Evolutionary conservation across 129 eudicot species (phyloP), one percentile per base, ranked within the genome.

Genomic region (Rutidosis leptorrhynchoides): DNA sequence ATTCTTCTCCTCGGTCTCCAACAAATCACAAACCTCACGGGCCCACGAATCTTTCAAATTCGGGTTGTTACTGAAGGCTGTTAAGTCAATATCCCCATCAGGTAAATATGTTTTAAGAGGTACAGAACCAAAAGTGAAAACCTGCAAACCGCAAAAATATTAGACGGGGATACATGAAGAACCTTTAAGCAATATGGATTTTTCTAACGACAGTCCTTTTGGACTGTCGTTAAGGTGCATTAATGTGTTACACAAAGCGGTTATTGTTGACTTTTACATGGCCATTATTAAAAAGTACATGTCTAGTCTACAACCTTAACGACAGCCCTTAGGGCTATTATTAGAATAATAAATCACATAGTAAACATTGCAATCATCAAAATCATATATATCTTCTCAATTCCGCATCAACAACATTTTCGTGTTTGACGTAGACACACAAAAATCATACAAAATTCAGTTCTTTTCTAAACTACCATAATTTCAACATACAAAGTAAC

Each of bases 71-170:
- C 90, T 80, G 58, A 93, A 88, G 51, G 95, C 87, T 37, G 92
- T 88, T 70, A 93, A 69, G 72, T 93, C 99, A 11, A 93, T 93
- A 80, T 93, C 99, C 32, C 99, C 99, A 80, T 93, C 99, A n/a
- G 99, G 96, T 70, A 93, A 80, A 77, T 93, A 93, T 5, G 99
- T 93, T 77, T 93, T 93, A 75, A 93, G 84, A 73, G 99, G 99
- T 22, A 93, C 99, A 64, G 99, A 93, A 32, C 99, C 96, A 77
- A 88, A 93, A 25, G 90, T 88, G 65, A 83, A 88, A 51, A 93
- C 99, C 99, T 93, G 78, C 61, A 73, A 52, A 46, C 55, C 70
- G 45, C 42, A 22, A 32, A 29, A 24, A 12, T 40, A 40, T 40
- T 40, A 40, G 46, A 40, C n/a, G 16, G 46, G 16, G n/a, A n/a